These are phyloP conservation scores for Kodamaea fukazawae DNA, from an alignment of 805 yeast species.

Conservation along the genomic window DNA sequence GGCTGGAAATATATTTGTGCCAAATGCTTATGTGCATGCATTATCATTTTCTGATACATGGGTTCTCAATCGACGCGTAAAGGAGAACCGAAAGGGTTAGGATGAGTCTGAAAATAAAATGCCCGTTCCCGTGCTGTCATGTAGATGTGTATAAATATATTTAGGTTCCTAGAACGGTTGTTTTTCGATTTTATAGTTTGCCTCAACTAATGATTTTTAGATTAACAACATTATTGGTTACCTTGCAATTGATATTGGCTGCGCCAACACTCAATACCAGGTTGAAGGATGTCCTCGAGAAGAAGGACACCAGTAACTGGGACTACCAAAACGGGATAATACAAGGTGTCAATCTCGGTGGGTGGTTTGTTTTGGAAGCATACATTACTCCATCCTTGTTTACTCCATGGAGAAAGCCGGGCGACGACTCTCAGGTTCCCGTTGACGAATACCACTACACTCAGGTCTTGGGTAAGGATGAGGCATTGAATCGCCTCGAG, in stretches of 20 bases:
- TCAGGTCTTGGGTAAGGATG: slow-evolving; percentile 56
- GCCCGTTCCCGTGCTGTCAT: background rate
- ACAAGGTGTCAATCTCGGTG: slow-evolving; percentile 81
- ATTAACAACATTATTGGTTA: slow-evolving; percentile 2
- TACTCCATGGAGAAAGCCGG: slow-evolving; percentile 37
- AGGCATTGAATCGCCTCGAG: slow-evolving; percentile 50
- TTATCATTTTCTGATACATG: no score
- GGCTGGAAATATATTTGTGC: no score
- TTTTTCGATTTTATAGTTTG: no score
- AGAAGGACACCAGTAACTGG: slow-evolving; percentile 8
- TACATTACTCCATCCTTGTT: slow-evolving; percentile 81
- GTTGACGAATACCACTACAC: slow-evolving; percentile 81
- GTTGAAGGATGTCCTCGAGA: slow-evolving; percentile 1
- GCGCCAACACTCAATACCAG: slow-evolving; percentile 3
- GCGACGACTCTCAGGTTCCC: slow-evolving; percentile 47
- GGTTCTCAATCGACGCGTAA: no score
- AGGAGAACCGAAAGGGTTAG: no score
- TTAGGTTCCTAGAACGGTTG: background rate
- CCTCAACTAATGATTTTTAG: slow-evolving; percentile 4
- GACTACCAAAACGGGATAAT: slow-evolving; percentile 38
- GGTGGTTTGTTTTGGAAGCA: slow-evolving; percentile 88
- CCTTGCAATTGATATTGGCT: slow-evolving; percentile 4
- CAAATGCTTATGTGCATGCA: no score
- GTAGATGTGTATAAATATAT: background rate
- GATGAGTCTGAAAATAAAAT: no score